Conservation (phyloP, 2,329 filamentous ascomycete species). For the Ophiostoma ips region DNA sequence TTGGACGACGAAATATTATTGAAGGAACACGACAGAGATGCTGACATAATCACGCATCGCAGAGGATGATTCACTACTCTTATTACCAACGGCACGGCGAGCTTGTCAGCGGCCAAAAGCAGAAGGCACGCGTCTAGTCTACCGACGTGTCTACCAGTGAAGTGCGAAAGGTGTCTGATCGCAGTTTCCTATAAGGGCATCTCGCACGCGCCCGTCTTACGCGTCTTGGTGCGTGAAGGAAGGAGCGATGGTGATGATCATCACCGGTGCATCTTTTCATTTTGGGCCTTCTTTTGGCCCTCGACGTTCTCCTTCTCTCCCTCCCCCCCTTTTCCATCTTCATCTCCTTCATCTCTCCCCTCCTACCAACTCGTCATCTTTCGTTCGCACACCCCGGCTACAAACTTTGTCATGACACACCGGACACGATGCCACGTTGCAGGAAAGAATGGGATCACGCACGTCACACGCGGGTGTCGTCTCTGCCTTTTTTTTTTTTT, state of each 20-base stretch:
- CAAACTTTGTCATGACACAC: not conserved
- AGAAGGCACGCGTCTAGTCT: not conserved
- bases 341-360: not conserved
- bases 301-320: not conserved
- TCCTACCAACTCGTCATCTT: not conserved
- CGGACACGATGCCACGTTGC: constrained; percentile 1
- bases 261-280: not conserved
- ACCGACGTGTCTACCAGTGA: not conserved
- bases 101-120: not conserved
- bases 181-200: not conserved
- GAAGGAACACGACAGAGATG: not conserved
- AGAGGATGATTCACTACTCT: not conserved
- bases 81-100: not conserved
- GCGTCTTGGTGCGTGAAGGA: not conserved
- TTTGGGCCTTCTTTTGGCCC: not conserved
- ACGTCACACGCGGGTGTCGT: not conserved
- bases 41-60: not conserved
- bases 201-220: too few relatives aligned
- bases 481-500: not conserved
- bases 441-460: not conserved
- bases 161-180: not conserved
- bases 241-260: not conserved
- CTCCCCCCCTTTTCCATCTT: not conserved
- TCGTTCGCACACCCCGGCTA: too few relatives aligned
- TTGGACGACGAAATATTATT: too few relatives aligned